Evolutionary conservation across 1,284 basidiomycete species (phyloP), one percentile per base, ranked within the genome.

Genomic region (Moniliella sp.): DNA sequence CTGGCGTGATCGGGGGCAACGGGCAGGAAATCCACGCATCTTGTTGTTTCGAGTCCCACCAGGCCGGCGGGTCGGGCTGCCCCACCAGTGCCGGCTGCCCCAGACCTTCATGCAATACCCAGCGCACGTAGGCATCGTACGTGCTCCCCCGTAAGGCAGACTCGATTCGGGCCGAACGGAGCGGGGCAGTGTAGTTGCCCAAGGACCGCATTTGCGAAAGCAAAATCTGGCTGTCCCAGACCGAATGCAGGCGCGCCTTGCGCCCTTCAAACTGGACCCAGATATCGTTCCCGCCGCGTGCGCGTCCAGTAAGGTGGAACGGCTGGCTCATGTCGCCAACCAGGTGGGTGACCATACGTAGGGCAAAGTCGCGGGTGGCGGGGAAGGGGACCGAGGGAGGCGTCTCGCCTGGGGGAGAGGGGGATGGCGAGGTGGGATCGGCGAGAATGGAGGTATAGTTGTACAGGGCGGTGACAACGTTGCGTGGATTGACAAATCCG

Each of bases 291-390:
- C 34, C 3, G 45, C 52, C 32, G 42, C 43, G 25, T 37, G 8
- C 72, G 97, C 88, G 67, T 97, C 88, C 10, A 86, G 88, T 77
- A 26, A 91, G 68, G 59, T 93, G 84, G 31, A 91, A 65, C 5
- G 83, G 83, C 69, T 78, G 76, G 52, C 88, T 83, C 67, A 86
- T 67, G 54, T 91, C 84, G 0, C 84, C 84, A 5, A 86, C 40
- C 42, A 82, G 83, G 57, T 93, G 84, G 21, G 83, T 71, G 30
- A 93, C 65, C 65, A 88, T 91, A 55, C 80, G 78, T 50, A 88
- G 66, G 1, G 81, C 77, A 51, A 66, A 63, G 45, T 68, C 67
- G 9, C 62, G 58, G 8, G 34, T 39, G 31, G 35, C 28, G 1
- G n/a, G n/a, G n/a, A n/a, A n/a, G n/a, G n/a, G n/a, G n/a, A n/a